Base-by-base conservation (phyloP, 305 asterid genomes). In the Fraxinus platypoda region DNA sequence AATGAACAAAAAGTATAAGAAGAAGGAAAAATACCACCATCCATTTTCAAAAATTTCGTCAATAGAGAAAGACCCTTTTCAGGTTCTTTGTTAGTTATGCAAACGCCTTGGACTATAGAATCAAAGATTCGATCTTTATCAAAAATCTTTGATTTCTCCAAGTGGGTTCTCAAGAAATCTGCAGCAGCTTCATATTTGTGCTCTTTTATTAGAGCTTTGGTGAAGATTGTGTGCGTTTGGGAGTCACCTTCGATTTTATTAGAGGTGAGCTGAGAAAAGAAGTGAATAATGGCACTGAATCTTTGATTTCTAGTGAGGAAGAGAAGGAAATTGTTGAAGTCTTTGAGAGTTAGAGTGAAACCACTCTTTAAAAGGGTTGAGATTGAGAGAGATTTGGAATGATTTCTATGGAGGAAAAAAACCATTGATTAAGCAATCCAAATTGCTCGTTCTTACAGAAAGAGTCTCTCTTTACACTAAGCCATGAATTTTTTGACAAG, bases 1-100 rank as follows among this genome's bases (percentile, higher is more conserved):
- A 93, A 88, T 17, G 84, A 77, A 82, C 88, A 85, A 77, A 90
- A 87, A 28, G 97, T 89, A 70, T 84, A 90, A 78, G 98, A 93
- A 83, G 95, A 93, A 82, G 94, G 95, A 70, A 86, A 74, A 74
- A 80, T 57, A 17, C 87, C 88, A 17, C 85, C 88, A 59, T 75
- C 85, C 31, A 23, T 74, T 74, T 80, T 82, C 87, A 85, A 85
- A 62, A 84, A 79, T 81, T 89, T 89, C 85, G 83, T 88, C 75
- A 93, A 78, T 38, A 90, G 46, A 30, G 78, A 86, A 62, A 90
- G 83, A 3, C 89, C 95, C 85, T 43, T 90, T 76, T 92, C 94
- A 19, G 98, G 94, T 80, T 91, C 89, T 64, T 83, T 89, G 57
- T 71, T 74, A 80, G 43, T 71, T 76, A 83, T 43, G 83, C 94